Evolutionary conservation across 345 rosid species (phyloP), one percentile per base, ranked within the genome.

Genomic region (Melaleuca quinquenervia): DNA sequence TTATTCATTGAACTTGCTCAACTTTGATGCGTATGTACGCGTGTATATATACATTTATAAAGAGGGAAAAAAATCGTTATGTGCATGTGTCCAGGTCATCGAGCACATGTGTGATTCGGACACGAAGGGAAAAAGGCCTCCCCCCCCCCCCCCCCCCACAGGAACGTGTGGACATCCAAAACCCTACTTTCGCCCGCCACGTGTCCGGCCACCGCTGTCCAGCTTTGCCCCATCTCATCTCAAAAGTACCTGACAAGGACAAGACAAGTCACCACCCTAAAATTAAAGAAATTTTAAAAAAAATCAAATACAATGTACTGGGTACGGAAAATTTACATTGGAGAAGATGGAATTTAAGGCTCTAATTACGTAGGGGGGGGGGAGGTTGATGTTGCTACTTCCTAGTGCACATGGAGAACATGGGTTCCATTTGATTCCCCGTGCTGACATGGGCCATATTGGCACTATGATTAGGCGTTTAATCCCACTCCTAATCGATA

Each of bases 31-130:
- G 24, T 32, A 32, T 8, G 48, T 18, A 36, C 36, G 26, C 9
- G 21, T 64, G 76, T 29, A 15, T 58, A 1, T 60, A 2, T 27
- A 8, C 27, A 60, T 16, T 21, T 52, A 64, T 70, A 32, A 36
- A 70, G 53, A 36, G 84, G 50, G 12, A 20, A 24, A 44, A 55
- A 52, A 85, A 82, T 82, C 80, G 84, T 86, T 83, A 54, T 20
- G 49, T 7, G 83, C 89, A 89, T 82, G 86, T 87, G 89, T 87
- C 56, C 89, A 85, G 83, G 86, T 89, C 87, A 87, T 32, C 83
- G 56, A 50, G 80, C 87, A 86, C 85, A 82, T 82, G 85, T 82
- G 64, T 36, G 78, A 50, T 58, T 62, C 60, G 85, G 85, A 86
- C 82, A 51, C 45, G 48, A 36, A 36, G 80, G 24, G 3, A 26